Percentiles rank a stretch among this genome's conserved stretches.
These are phyloP conservation scores for Oropetium thomaeum DNA, from an alignment of 176 grass and related monocot species.

Conservation along the genomic window DNA sequence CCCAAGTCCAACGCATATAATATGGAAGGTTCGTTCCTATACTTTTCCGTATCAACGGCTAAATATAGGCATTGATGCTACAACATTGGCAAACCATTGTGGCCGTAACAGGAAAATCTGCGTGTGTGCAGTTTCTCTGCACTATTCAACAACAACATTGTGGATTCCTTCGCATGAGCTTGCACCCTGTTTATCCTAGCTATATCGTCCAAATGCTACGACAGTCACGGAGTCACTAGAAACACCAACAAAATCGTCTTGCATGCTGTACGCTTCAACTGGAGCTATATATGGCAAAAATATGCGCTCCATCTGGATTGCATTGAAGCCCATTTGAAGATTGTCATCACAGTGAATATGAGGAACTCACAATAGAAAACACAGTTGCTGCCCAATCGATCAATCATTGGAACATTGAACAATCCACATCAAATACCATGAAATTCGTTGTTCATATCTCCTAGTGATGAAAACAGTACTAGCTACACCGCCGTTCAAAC, in stretches of 20 bases:
- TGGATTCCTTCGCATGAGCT: slow-evolving; percentile 17
- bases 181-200: slow-evolving; percentile 22
- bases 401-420: slow-evolving; percentile 8
- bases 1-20: no score
- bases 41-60: no score
- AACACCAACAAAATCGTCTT: slow-evolving; percentile 6
- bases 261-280: slow-evolving; percentile 4
- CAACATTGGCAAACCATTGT: background rate
- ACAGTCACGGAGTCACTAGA: slow-evolving; percentile 22
- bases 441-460: slow-evolving; percentile 10
- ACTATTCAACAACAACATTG: background rate
- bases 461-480: slow-evolving; percentile 15
- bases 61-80: background rate
- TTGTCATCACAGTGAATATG: slow-evolving; percentile 16
- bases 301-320: background rate
- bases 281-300: background rate
- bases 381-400: background rate
- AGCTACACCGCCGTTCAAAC: background rate
- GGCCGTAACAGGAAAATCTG: background rate
- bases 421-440: slow-evolving; percentile 35
- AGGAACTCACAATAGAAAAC: background rate
- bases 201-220: slow-evolving; percentile 5
- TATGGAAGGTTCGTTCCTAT: no score
- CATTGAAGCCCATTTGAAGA: slow-evolving; percentile 15
- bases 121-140: background rate